Evolutionary conservation across 2,329 filamentous ascomycete species (phyloP).

Genomic region (Emydomyces testavorans): DNA sequence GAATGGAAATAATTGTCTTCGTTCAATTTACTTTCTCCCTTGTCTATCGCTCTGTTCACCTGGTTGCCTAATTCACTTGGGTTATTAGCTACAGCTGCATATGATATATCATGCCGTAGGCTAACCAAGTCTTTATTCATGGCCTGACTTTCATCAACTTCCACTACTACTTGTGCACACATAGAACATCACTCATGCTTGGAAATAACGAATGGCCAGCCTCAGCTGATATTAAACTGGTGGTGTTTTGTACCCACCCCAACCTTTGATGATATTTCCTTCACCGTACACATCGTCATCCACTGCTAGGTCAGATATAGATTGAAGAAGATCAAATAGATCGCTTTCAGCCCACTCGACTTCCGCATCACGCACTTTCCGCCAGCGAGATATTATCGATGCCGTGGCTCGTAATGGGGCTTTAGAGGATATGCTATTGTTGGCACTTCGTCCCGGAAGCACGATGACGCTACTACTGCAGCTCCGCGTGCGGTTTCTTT

Average conservation of each 20-base stretch:
- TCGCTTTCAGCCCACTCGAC: slow-evolving; percentile 21
- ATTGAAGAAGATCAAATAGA: slow-evolving; percentile 28
- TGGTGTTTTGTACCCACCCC: not conserved
- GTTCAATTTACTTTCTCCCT: too few species aligned
- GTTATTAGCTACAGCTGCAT: too few species aligned
- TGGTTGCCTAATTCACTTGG: too few species aligned
- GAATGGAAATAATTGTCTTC: too few species aligned
- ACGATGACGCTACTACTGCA: slow-evolving; percentile 23
- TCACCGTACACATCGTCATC: not conserved
- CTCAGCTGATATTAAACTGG: not conserved
- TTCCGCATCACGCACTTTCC: slow-evolving; percentile 12
- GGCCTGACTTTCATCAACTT: too few species aligned
- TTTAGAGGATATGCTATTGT: slow-evolving; percentile 6
- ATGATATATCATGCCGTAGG: too few species aligned
- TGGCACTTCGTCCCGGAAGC: slow-evolving; percentile 20
- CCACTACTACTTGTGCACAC: too few species aligned
- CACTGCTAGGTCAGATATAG: slow-evolving; percentile 9
- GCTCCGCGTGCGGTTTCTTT: slow-evolving; percentile 14
- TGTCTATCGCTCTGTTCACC: too few species aligned
- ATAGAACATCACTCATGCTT: too few species aligned
- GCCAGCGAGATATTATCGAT: slow-evolving; percentile 16
- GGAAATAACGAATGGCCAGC: too few species aligned
- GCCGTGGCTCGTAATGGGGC: slow-evolving; percentile 9
- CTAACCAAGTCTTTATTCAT: too few species aligned
- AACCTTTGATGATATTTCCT: not conserved